These are phyloP conservation scores for Amauroascus niger DNA, from an alignment of 2,329 filamentous ascomycete genomes.

Conservation along the genomic window DNA sequence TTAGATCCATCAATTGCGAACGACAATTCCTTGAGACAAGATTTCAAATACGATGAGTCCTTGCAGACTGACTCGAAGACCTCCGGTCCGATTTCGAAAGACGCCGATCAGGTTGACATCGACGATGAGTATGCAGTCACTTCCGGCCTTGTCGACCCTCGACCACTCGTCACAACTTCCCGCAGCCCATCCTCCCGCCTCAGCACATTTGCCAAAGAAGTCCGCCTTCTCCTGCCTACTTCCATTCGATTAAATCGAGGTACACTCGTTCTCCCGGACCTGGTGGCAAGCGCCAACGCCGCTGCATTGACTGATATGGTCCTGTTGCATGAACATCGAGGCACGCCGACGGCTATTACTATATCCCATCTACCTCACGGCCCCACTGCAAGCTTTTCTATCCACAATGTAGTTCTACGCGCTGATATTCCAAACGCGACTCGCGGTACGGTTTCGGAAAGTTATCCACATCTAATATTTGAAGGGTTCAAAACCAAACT, in stretches of 20 bases:
- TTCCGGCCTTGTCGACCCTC: conserved; percentile 81
- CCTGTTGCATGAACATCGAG: conserved; percentile 82
- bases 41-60: conserved; percentile 91
- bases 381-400: conserved; percentile 73
- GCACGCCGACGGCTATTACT: conserved; percentile 81
- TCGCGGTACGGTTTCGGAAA: conserved; percentile 80
- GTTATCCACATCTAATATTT: conserved; percentile 90
- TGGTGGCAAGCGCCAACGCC: conserved; percentile 71
- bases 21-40: conserved; percentile 71
- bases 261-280: conserved; percentile 75
- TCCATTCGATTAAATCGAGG: conserved; percentile 83
- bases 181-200: conserved; percentile 77
- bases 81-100: conserved; percentile 58
- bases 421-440: conserved; percentile 85
- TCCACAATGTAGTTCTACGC: conserved; percentile 86
- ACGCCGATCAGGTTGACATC: conserved; percentile 70
- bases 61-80: conserved; percentile 44
- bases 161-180: conserved; percentile 82
- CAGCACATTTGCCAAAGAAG: conserved; percentile 86
- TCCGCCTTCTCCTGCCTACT: conserved; percentile 72
- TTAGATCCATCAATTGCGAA: conserved; percentile 73
- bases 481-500: conserved; percentile 80
- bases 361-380: conserved; percentile 82
- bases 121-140: conserved; percentile 87
- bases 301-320: conserved; percentile 76